A percentile compares a stretch with the other conserved stretches of the same genome.
phyloP scores from a whole-genome alignment of 176 grass and related monocot species.

The Eleusine indica region DNA sequence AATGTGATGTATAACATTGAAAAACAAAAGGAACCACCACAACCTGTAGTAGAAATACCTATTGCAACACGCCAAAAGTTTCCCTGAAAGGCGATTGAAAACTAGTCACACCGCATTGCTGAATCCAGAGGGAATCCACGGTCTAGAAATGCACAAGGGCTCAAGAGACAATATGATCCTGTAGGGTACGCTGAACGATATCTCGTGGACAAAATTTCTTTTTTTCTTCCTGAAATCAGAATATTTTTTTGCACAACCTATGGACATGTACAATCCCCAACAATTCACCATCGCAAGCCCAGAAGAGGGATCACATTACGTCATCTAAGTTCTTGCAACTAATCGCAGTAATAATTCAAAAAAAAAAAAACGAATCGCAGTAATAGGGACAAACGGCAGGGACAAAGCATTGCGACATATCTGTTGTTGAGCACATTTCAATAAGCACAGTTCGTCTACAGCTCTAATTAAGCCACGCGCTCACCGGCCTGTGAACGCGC shows the following conservation, averaged over 20 bases:
- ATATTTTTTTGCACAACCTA: background rate
- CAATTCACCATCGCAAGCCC: slow-evolving; percentile 5
- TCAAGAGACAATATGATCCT: too few relatives aligned
- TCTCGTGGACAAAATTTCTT: background rate
- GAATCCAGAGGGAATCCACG: background rate
- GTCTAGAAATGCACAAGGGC: background rate
- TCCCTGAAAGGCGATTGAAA: background rate
- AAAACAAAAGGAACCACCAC: background rate
- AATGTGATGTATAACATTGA: background rate
- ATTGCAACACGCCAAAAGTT: background rate
- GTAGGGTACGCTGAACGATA: background rate
- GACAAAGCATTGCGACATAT: background rate
- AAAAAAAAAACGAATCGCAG: background rate
- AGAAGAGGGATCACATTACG: background rate
- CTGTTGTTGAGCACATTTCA: background rate
- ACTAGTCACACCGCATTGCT: background rate
- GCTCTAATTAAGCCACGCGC: slow-evolving; percentile 13
- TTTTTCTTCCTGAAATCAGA: too few relatives aligned
- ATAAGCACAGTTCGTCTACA: background rate
- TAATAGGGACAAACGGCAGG: background rate
- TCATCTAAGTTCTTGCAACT: background rate
- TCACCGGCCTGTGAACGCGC: slow-evolving; percentile 40
- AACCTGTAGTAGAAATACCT: background rate
- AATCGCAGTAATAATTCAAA: background rate
- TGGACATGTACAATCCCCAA: background rate